phyloP scores from a whole-genome alignment of 2,329 filamentous ascomycete genomes.

The Chaetothyriales sp. region DNA sequence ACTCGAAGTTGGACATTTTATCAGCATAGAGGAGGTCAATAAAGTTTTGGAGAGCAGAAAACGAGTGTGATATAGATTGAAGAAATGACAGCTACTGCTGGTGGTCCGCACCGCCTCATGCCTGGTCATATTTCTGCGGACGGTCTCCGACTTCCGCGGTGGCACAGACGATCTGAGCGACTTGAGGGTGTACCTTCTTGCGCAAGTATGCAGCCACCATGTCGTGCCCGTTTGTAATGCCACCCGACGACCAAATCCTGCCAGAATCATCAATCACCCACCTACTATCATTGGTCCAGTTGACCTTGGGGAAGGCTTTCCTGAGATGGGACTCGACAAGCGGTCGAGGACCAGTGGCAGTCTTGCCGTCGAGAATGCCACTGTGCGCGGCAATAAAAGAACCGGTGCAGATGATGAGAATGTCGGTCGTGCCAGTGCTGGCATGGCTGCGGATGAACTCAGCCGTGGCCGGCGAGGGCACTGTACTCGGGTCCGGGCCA shows the following conservation, averaged over 20 bases:
- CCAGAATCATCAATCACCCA: constrained; percentile 5
- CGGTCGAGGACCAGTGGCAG: constrained; percentile 10
- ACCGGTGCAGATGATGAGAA: constrained; percentile 16
- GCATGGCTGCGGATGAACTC: constrained; percentile 23
- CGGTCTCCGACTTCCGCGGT: constrained; percentile 23
- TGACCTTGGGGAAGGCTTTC: constrained; percentile 9
- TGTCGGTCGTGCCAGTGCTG: constrained; percentile 14
- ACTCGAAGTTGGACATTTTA: too few species aligned
- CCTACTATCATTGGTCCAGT: constrained; percentile 15
- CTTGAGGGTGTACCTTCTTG: constrained; percentile 16
- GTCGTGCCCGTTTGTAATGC: constrained; percentile 22
- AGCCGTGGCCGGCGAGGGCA: constrained; percentile 18
- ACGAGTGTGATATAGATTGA: background rate
- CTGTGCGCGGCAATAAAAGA: constrained; percentile 10
- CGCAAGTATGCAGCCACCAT: constrained; percentile 20
- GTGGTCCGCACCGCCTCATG: constrained; percentile 1
- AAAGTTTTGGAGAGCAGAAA: background rate
- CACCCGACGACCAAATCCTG: constrained; percentile 5
- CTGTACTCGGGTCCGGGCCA: constrained; percentile 22
- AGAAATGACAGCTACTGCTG: background rate
- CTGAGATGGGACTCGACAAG: constrained; percentile 9
- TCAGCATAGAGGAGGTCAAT: background rate
- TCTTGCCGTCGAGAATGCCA: constrained; percentile 13
- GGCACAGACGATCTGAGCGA: constrained; percentile 22
- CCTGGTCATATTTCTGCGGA: constrained; percentile 16